Conservation (phyloP, 306 rosid species). For the Cucumis sativus region Cucumber_9930_V3 NC_026657.2:8740001-8740500, state of each 20-base stretch:
- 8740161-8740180: constrained; percentile 16
- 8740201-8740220: constrained; percentile 86
- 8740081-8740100: constrained; percentile 70
- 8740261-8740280: constrained; percentile 70
- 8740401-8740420: constrained; percentile 82
- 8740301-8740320: constrained; percentile 40
- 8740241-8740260: constrained; percentile 54
- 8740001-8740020: neutral
- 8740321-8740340: constrained; percentile 74
- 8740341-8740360: constrained; percentile 71
- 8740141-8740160: neutral
- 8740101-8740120: constrained; percentile 51
- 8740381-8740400: constrained; percentile 70
- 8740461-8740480: constrained; percentile 14
- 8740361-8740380: constrained; percentile 81
- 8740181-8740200: constrained; percentile 86
- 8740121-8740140: constrained; percentile 1
- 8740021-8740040: constrained; percentile 35
- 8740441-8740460: constrained; percentile 69
- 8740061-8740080: constrained; percentile 74
- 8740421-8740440: constrained; percentile 69
- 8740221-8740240: constrained; percentile 54
- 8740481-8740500: constrained; percentile 13
- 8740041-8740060: constrained; percentile 74
- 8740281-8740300: constrained; percentile 79